Conservation (phyloP, 805 yeast genomes). For the Pichia scutulata region DNA sequence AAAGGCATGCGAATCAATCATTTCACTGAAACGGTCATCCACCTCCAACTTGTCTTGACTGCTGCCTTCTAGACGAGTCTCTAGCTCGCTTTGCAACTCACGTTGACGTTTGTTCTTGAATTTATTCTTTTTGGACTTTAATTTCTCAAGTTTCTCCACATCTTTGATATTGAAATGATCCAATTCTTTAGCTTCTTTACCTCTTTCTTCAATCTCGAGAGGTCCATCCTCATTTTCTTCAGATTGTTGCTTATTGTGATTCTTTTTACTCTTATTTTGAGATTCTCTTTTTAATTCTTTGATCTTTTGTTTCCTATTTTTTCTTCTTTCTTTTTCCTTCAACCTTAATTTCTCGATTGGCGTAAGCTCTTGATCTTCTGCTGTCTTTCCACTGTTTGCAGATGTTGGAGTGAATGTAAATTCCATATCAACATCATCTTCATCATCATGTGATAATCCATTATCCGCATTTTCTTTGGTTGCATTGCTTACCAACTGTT, state of each 20-base stretch:
- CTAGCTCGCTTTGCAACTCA: conserved; percentile 44
- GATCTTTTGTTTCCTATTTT: conserved; percentile 69
- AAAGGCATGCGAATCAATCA: conserved; percentile 78
- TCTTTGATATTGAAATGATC: conserved; percentile 76
- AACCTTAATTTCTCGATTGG: conserved; percentile 75
- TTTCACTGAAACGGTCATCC: conserved; percentile 80
- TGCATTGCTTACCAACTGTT: conserved; percentile 31
- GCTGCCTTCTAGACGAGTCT: conserved; percentile 36
- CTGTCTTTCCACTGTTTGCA: conserved; percentile 29
- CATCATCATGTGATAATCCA: conserved; percentile 29
- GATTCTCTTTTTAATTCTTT: conserved; percentile 55
- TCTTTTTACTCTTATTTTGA: conserved; percentile 29
- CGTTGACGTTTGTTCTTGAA: conserved; percentile 36
- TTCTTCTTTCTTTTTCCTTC: conserved; percentile 89
- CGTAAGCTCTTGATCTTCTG: conserved; percentile 48
- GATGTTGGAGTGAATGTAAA: conserved; percentile 88
- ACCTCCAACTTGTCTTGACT: conserved; percentile 37
- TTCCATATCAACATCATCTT: conserved; percentile 82
- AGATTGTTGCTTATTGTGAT: conserved; percentile 20
- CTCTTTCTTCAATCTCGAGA: conserved; percentile 69
- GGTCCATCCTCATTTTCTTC: conserved; percentile 39
- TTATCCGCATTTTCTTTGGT: background rate
- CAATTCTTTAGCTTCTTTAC: conserved; percentile 58
- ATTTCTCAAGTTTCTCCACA: conserved; percentile 55
- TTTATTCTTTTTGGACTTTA: conserved; percentile 43